Conservation (phyloP, 495 filamentous ascomycete genomes). For the Podospora bellae-mahoneyi region DNA sequence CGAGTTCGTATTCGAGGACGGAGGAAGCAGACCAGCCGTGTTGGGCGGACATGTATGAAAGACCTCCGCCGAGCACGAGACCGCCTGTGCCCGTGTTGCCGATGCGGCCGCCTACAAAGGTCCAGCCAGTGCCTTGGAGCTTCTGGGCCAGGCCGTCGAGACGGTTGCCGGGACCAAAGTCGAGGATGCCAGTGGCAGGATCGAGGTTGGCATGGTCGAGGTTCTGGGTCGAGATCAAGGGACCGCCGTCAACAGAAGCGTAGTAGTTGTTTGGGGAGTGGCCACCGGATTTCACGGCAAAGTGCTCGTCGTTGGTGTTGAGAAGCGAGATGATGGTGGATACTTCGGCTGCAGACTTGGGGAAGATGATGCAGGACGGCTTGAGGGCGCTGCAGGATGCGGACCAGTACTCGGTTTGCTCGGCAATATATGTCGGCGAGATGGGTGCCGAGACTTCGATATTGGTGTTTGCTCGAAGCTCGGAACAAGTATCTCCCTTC, state of each 20-base stretch:
- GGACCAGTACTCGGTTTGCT: slow-evolving; percentile 50
- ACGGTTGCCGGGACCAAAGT: slow-evolving; percentile 49
- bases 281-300: slow-evolving; percentile 51
- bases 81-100: slow-evolving; percentile 46
- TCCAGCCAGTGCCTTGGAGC: slow-evolving; percentile 46
- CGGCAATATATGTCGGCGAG: slow-evolving; percentile 31
- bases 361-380: slow-evolving; percentile 48
- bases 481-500: slow-evolving; percentile 36
- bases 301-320: slow-evolving; percentile 39
- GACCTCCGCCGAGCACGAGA: slow-evolving; percentile 42
- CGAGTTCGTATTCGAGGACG: slow-evolving; percentile 52
- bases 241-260: slow-evolving; percentile 52
- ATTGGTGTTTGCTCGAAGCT: slow-evolving; percentile 28
- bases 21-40: slow-evolving; percentile 58
- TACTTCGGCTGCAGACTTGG: slow-evolving; percentile 38
- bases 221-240: slow-evolving; percentile 50
- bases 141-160: slow-evolving; percentile 49
- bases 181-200: slow-evolving; percentile 40
- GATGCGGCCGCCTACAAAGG: slow-evolving; percentile 51
- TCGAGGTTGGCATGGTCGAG: slow-evolving; percentile 47
- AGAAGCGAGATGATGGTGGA: slow-evolving; percentile 36
- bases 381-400: slow-evolving; percentile 40
- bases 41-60: slow-evolving; percentile 51
- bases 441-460: slow-evolving; percentile 35
- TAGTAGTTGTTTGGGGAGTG: slow-evolving; percentile 51